phyloP scores from a whole-genome alignment of 176 grass and related monocot genomes.

The Oryza meridionalis region DNA sequence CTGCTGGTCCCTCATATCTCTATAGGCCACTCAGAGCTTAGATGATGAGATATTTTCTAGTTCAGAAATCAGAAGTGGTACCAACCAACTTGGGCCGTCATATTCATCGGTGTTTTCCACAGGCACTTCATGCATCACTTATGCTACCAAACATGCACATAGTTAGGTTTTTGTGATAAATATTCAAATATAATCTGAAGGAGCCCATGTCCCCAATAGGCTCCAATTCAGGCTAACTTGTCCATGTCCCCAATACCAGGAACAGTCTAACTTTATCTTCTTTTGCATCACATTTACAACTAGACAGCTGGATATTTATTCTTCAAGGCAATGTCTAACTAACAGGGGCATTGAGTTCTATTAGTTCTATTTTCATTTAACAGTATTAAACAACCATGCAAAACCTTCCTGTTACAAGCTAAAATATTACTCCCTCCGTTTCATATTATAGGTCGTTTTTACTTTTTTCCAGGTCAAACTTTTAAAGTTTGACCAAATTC shows the following conservation, averaged over 20 bases:
- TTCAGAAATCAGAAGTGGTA: neutral
- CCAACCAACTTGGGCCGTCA: slow-evolving; percentile 40
- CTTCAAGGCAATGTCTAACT: slow-evolving; percentile 9
- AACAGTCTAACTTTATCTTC: neutral
- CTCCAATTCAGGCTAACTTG: neutral
- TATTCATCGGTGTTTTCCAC: slow-evolving; percentile 36
- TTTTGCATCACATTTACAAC: slow-evolving; percentile 30
- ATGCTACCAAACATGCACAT: slow-evolving; percentile 16
- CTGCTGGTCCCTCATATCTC: slow-evolving; percentile 11
- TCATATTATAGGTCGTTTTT: too few relatives aligned
- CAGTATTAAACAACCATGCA: neutral
- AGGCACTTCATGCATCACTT: slow-evolving; percentile 20
- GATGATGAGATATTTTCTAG: slow-evolving; percentile 39
- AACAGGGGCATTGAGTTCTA: neutral
- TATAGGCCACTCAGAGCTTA: slow-evolving; percentile 28
- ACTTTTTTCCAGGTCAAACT: too few relatives aligned
- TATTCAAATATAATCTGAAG: slow-evolving; percentile 28
- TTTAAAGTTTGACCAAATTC: too few relatives aligned
- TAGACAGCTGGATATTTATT: neutral
- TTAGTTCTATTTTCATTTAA: slow-evolving; percentile 11
- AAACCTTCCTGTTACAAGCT: slow-evolving; percentile 9
- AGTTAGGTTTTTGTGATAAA: slow-evolving; percentile 17
- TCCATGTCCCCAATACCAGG: slow-evolving; percentile 10
- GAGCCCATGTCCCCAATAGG: neutral
- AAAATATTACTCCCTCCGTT: too few relatives aligned